phyloP scores from a whole-genome alignment of 768 basidiomycete genomes.

The Tylopilus cervinicoccineus region DNA sequence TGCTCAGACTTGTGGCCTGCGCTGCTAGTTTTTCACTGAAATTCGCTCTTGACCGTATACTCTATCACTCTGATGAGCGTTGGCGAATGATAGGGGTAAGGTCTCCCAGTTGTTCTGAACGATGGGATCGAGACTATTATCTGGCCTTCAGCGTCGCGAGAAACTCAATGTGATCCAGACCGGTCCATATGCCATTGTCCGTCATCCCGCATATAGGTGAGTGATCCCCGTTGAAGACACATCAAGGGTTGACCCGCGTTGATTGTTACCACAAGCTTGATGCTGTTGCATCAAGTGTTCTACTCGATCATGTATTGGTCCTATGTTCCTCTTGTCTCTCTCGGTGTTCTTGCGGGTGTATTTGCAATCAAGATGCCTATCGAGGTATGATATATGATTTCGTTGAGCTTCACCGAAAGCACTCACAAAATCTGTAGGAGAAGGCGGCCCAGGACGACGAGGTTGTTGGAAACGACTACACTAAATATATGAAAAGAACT shows the following conservation, averaged over 20 bases:
- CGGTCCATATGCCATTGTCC: slow-evolving; percentile 35
- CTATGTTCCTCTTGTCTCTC: slow-evolving; percentile 30
- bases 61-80: slow-evolving; percentile 25
- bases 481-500: slow-evolving; percentile 27
- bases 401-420: not conserved
- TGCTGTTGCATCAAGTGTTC: slow-evolving; percentile 23
- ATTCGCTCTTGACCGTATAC: slow-evolving; percentile 8
- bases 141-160: slow-evolving; percentile 22
- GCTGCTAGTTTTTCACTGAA: slow-evolving; percentile 20
- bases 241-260: not conserved
- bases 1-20: slow-evolving; percentile 28
- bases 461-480: slow-evolving; percentile 23
- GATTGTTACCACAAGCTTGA: slow-evolving; percentile 8
- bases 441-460: slow-evolving; percentile 25
- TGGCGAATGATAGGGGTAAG: slow-evolving; percentile 33
- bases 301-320: slow-evolving; percentile 32
- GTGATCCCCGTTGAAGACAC: not conserved
- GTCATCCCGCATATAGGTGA: slow-evolving; percentile 36
- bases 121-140: not conserved
- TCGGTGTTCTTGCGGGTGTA: slow-evolving; percentile 20
- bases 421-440: slow-evolving; percentile 21
- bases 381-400: slow-evolving; percentile 23
- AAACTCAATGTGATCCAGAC: slow-evolving; percentile 27
- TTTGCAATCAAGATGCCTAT: slow-evolving; percentile 33
- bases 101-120: not conserved